phyloP scores from a whole-genome alignment of 2,329 filamentous ascomycete genomes.

The Furcasterigmium sp. region DNA sequence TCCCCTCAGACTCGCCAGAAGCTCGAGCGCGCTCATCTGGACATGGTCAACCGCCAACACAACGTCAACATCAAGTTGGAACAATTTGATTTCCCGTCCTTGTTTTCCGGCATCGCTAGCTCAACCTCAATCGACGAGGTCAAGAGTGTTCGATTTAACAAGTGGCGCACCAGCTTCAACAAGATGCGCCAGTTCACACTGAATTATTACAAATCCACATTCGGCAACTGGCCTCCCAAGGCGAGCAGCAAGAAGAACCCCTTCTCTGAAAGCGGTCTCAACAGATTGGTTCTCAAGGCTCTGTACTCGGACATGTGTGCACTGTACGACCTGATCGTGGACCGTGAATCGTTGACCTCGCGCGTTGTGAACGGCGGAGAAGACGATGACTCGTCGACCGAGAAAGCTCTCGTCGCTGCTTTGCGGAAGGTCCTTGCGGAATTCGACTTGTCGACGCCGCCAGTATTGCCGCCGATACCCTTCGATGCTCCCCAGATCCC shows the following conservation, averaged over 20 bases:
- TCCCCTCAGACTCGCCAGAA: constrained; percentile 67
- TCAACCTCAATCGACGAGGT: constrained; percentile 74
- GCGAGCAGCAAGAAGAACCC: constrained; percentile 88
- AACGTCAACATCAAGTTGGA: constrained; percentile 69
- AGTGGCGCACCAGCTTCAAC: constrained; percentile 72
- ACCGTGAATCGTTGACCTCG: constrained; percentile 72
- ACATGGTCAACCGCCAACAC: constrained; percentile 67
- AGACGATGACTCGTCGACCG: constrained; percentile 38
- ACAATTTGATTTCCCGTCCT: constrained; percentile 83
- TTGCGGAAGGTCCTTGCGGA: constrained; percentile 78
- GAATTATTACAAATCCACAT: constrained; percentile 55
- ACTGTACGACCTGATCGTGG: constrained; percentile 83
- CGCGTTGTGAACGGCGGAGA: constrained; percentile 64
- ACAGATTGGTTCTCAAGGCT: constrained; percentile 73
- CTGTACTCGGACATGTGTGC: constrained; percentile 82
- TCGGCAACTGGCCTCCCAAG: constrained; percentile 81
- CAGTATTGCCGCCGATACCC: constrained; percentile 84
- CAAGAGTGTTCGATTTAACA: constrained; percentile 74
- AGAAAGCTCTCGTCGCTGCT: constrained; percentile 60
- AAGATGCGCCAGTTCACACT: constrained; percentile 71
- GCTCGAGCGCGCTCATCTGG: constrained; percentile 77
- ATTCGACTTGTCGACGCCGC: constrained; percentile 83
- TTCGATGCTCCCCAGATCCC: constrained; percentile 83
- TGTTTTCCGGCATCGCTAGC: constrained; percentile 84
- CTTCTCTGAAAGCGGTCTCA: constrained; percentile 80